These are phyloP conservation scores for Dryadomyces sulphureus DNA, from an alignment of 2,329 filamentous ascomycete genomes.

Conservation along the genomic window DNA sequence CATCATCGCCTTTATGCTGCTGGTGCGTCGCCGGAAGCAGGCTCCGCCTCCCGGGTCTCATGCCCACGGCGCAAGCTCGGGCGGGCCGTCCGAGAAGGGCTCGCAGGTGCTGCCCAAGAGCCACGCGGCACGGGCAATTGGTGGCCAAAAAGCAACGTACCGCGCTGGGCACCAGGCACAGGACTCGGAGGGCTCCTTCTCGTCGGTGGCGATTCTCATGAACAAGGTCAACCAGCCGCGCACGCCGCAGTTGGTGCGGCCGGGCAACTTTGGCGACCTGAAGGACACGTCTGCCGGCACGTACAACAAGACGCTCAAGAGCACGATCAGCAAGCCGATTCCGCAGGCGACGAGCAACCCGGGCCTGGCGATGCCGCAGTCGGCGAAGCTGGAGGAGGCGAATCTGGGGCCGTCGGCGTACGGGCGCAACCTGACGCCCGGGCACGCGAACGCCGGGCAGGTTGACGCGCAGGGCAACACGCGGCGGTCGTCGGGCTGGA, in stretches of 20 bases:
- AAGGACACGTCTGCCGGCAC: slow-evolving; percentile 36
- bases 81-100: slow-evolving; percentile 42
- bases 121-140: slow-evolving; percentile 19
- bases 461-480: slow-evolving; percentile 23
- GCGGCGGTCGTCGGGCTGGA: slow-evolving; percentile 59
- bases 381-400: slow-evolving; percentile 20
- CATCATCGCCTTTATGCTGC: slow-evolving; percentile 54
- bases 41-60: slow-evolving; percentile 33
- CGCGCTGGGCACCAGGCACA: slow-evolving; percentile 37
- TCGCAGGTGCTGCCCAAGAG: slow-evolving; percentile 32
- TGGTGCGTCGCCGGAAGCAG: slow-evolving; percentile 42
- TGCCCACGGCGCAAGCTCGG: slow-evolving; percentile 27
- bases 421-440: slow-evolving; percentile 10
- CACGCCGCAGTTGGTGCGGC: slow-evolving; percentile 12
- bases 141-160: slow-evolving; percentile 21
- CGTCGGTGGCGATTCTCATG: slow-evolving; percentile 51
- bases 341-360: slow-evolving; percentile 22
- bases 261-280: slow-evolving; percentile 36
- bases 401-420: neutral
- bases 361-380: slow-evolving; percentile 14
- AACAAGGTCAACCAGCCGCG: slow-evolving; percentile 42
- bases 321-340: slow-evolving; percentile 46
- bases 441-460: slow-evolving; percentile 16
- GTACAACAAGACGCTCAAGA: slow-evolving; percentile 49
- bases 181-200: slow-evolving; percentile 41